Conservation (phyloP, 73 alveolate genomes). For the Paramecium caudatum region DNA sequence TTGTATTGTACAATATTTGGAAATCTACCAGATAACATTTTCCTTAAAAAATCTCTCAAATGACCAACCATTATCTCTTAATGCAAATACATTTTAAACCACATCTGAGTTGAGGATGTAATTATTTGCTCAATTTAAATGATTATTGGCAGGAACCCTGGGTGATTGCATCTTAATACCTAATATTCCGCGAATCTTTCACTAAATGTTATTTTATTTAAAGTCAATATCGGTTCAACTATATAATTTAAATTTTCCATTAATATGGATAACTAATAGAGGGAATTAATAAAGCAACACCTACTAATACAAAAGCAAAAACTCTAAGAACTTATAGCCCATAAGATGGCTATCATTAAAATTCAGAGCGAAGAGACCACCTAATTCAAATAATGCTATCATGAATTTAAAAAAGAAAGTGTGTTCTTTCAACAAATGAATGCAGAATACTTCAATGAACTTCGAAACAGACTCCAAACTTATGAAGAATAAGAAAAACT, state of each 20-base stretch:
- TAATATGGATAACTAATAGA: not conserved
- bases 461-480: no score
- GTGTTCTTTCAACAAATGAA: no score
- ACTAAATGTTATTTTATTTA: not conserved
- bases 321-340: not conserved
- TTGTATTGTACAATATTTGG: constrained; percentile 17
- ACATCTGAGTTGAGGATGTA: not conserved
- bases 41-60: constrained; percentile 52
- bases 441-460: no score
- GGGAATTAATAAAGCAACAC: not conserved
- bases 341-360: not conserved
- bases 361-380: not conserved
- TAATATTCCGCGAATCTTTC: constrained; percentile 38
- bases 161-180: constrained; percentile 56
- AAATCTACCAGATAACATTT: constrained; percentile 10
- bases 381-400: not conserved
- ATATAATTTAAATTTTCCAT: not conserved
- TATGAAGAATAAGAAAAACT: no score
- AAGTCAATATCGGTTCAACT: constrained; percentile 15
- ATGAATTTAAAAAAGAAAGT: constrained; percentile 33
- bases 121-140: not conserved
- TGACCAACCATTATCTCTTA: constrained; percentile 1
- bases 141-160: constrained; percentile 38
- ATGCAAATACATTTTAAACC: constrained; percentile 60
- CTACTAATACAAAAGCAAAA: not conserved